Base-by-base conservation (phyloP, 2,329 filamentous ascomycete species). In the Cladosporium austrohemisphaericum region DNA sequence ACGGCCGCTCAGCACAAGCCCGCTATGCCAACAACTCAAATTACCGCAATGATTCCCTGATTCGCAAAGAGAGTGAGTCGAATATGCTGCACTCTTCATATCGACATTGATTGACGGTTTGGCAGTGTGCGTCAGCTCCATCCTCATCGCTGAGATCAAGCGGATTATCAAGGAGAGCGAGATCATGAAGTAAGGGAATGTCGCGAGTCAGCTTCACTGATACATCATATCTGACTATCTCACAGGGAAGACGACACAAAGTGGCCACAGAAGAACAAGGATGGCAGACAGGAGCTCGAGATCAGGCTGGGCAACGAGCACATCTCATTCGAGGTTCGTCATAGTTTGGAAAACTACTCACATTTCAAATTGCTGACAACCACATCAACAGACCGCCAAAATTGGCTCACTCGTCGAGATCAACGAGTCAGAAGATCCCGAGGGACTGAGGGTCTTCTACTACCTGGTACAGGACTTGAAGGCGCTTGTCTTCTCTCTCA, bases 21-120 rank as follows among this genome's bases (percentile, higher is more conserved):
- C 85, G 93, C 71, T 98, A 98, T 73, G 93, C 93, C 57, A 98
- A 98, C 78, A 98, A 98, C 72, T 97, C 92, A 51, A 98, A 98
- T 73, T 98, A 98, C 74, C 85, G 93, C 65, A 98, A 98, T 72
- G 93, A 98, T 68, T 96, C 91, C 55, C 76, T 98, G 60, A 98
- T 98, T 66, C 86, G 93, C 57, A 98, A 98, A 91, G 93, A 98
- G 76, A 98, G 93, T 96, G 76, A 60, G 90, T 55, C 4, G 3
- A 18, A 1, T 25, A 14, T 14, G 36, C 13, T 10, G 4, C 13
- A 14, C 3, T 4, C 18, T 5, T 13, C 6, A 3, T 11, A 16
- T 10, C 3, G 5, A 4, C 11, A 46, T 54, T 7, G 22, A 5
- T n/a, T 51, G 28, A 51, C 20, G 5, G 5, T 2, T 40, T 37